Evolutionary conservation across 345 rosid genomes (phyloP).

Genomic region (Fremontodendron californicum): DNA sequence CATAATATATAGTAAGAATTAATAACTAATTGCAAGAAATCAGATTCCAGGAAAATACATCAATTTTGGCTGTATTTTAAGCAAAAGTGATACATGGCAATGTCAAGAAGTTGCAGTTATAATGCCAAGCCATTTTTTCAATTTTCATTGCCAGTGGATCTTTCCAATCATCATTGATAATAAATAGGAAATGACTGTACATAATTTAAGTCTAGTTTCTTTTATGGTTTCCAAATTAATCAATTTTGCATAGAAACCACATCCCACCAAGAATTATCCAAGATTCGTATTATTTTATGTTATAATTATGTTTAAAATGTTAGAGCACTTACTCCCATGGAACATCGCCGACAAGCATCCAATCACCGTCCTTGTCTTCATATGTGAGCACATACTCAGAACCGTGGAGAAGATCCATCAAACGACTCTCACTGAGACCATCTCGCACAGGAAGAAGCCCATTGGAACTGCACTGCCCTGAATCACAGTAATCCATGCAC

Average conservation of each 20-base stretch:
- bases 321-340: slow-evolving; percentile 70
- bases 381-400: slow-evolving; percentile 61
- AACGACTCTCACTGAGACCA: slow-evolving; percentile 5
- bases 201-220: not conserved
- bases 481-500: not conserved
- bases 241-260: not conserved
- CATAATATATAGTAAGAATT: not conserved
- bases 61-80: not conserved
- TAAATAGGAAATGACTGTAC: not conserved
- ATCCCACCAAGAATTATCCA: not conserved
- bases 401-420: slow-evolving; percentile 28
- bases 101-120: not conserved
- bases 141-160: not conserved
- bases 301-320: no score
- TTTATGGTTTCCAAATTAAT: not conserved
- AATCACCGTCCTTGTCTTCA: slow-evolving; percentile 79
- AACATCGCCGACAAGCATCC: slow-evolving; percentile 88
- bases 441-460: slow-evolving; percentile 12
- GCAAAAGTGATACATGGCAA: not conserved
- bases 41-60: not conserved
- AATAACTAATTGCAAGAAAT: not conserved
- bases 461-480: slow-evolving; percentile 9
- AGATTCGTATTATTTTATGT: no score
- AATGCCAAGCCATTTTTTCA: not conserved
- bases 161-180: not conserved